A percentile compares a stretch with the other conserved stretches of the same genome.
These are phyloP conservation scores for Fusarium sp. DNA, from an alignment of 2,329 filamentous ascomycete species.

Conservation along the genomic window DNA sequence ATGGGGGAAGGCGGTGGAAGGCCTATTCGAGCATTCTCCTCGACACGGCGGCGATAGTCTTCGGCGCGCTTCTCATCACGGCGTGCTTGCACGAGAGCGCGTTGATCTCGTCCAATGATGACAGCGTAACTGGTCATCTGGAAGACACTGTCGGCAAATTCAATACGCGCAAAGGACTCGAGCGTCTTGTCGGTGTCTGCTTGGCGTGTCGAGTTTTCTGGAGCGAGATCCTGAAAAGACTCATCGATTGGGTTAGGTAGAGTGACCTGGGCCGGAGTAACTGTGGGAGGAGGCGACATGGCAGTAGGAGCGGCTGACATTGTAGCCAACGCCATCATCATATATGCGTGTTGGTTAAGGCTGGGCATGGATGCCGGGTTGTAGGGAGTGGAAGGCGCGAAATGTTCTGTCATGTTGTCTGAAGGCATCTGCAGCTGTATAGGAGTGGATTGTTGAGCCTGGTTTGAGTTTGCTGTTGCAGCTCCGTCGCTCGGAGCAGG, in stretches of 20 bases:
- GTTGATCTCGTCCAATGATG: conserved; percentile 75
- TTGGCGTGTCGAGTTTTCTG: conserved; percentile 48
- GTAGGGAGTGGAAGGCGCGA: conserved; percentile 48
- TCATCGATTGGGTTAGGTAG: conserved; percentile 51
- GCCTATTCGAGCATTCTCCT: conserved; percentile 58
- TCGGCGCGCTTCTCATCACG: conserved; percentile 60
- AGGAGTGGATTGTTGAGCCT: conserved; percentile 36
- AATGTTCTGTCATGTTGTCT: conserved; percentile 40
- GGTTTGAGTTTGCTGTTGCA: conserved; percentile 15
- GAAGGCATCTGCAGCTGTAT: conserved; percentile 28
- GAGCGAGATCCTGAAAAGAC: conserved; percentile 42
- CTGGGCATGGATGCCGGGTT: conserved; percentile 46
- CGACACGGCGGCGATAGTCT: conserved; percentile 54
- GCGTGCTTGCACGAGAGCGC: conserved; percentile 64
- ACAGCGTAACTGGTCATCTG: conserved; percentile 80
- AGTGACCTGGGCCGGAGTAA: conserved; percentile 58
- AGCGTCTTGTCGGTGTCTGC: conserved; percentile 54
- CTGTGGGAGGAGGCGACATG: conserved; percentile 55
- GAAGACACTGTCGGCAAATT: conserved; percentile 79
- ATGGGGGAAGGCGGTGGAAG: conserved; percentile 62
- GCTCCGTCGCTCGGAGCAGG: conserved; percentile 17
- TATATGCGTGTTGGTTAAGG: conserved; percentile 53
- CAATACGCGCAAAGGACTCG: conserved; percentile 68
- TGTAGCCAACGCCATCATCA: conserved; percentile 57
- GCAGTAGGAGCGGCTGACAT: conserved; percentile 50